Evolutionary conservation across 2,329 filamentous ascomycete species (phyloP), one percentile per base, ranked within the genome.

Genomic region (Penicillium frequentans): DNA sequence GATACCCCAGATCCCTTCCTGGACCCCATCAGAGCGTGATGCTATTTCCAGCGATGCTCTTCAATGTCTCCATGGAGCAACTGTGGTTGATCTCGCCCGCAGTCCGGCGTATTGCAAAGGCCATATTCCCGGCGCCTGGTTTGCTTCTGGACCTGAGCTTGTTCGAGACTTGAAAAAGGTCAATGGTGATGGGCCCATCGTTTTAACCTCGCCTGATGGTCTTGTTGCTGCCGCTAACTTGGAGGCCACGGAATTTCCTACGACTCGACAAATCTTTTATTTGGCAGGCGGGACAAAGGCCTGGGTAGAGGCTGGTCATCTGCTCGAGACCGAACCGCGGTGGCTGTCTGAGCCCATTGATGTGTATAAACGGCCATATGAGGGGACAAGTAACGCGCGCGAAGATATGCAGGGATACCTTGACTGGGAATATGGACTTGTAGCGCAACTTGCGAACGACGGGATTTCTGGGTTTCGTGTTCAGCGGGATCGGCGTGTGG

Each of bases 391-490:
- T 24, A 70, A 70, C 19, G 63, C 64, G 8, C 54, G 62, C 19
- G 63, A 71, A 49, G 63, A 67, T 45, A 72, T 72, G 69, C 66
- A 70, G 44, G 66, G 55, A 4, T 72, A 72, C 53, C 64, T 72
- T n/a, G 69, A 71, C 47, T 72, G 69, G 69, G 68, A 72, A 49
- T 68, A 71, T 61, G 67, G 67, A n/a, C 63, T 71, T 49, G 63
- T 71, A 0, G 69, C 64, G 5, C 67, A 69, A 21, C 31, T 59
- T 55, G 71, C 45, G 23, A 73, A 70, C 39, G 68, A 70, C 47
- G 67, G 68, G 5, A 57, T 70, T 2, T 60, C 66, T n/a, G 8
- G 62, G 21, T 70, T 70, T 24, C 67, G 59, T 21, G 67, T 70
- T 55, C 62, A 64, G 21, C 42, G 50, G 2, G 43, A 53, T 35